Conservation (phyloP, 177 flowering plant genomes). For the Vitis hybrid region DNA sequence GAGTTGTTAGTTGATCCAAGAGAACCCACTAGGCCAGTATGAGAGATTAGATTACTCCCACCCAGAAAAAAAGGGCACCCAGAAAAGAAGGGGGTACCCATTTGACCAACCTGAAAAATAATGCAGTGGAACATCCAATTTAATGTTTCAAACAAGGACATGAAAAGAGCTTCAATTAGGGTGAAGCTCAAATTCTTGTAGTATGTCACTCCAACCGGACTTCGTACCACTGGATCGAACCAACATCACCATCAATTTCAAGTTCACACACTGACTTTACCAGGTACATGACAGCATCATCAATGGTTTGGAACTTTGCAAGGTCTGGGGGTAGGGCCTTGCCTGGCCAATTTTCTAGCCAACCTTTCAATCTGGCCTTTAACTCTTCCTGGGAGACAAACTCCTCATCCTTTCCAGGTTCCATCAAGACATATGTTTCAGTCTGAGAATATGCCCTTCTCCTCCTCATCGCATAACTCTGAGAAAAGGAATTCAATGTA, state of each 20-base stretch:
- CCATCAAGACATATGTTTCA: slow-evolving; percentile 72
- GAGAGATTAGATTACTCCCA: no score
- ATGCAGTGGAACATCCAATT: no score
- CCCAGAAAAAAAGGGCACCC: no score
- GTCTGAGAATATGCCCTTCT: slow-evolving; percentile 52
- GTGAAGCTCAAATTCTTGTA: not conserved
- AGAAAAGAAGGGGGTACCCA: no score
- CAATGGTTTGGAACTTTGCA: slow-evolving; percentile 51
- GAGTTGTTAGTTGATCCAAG: no score
- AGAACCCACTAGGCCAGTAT: no score
- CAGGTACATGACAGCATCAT: slow-evolving; percentile 71
- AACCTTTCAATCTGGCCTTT: slow-evolving; percentile 43
- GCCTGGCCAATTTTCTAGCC: slow-evolving; percentile 84
- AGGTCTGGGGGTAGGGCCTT: slow-evolving; percentile 73
- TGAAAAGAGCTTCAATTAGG: not conserved
- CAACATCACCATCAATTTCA: slow-evolving; percentile 84
- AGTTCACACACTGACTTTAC: slow-evolving; percentile 81
- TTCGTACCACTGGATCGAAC: slow-evolving; percentile 84
- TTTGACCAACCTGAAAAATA: no score
- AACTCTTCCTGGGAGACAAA: slow-evolving; percentile 79
- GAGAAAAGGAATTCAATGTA: not conserved
- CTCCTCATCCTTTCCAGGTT: slow-evolving; percentile 77
- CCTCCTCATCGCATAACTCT: slow-evolving; percentile 59
- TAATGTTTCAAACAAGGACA: no score
- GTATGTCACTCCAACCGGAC: slow-evolving; percentile 58